phyloP scores from a whole-genome alignment of 192 early-diverging fungal species.

The Rhizophagus clarus region DNA sequence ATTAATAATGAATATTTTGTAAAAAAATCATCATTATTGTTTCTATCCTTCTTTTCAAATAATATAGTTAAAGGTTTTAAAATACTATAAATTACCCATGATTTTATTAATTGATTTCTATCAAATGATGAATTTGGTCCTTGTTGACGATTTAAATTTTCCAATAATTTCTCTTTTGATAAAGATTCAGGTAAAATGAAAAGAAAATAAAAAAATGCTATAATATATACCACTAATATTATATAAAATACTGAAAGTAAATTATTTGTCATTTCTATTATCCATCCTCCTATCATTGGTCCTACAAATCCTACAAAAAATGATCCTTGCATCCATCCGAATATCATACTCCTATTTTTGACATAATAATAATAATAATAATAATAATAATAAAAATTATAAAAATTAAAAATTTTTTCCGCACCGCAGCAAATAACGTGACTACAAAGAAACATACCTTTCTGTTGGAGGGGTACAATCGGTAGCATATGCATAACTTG shows the following conservation, averaged over 20 bases:
- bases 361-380: neutral
- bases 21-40: neutral
- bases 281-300: slow-evolving; percentile 4
- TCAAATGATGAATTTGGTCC: neutral
- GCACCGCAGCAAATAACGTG: neutral
- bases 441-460: slow-evolving; percentile 3
- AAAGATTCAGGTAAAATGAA: slow-evolving; percentile 29
- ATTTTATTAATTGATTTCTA: neutral
- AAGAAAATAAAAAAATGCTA: slow-evolving; percentile 11
- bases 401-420: neutral
- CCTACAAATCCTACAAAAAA: neutral
- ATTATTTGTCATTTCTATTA: neutral
- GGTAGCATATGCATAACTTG: slow-evolving; percentile 3
- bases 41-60: neutral
- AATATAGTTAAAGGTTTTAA: slow-evolving; percentile 20
- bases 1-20: slow-evolving; percentile 6
- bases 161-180: neutral
- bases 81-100: neutral
- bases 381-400: too few relatives aligned
- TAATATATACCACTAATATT: neutral
- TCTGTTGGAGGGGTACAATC: slow-evolving; percentile 14
- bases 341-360: slow-evolving; percentile 15
- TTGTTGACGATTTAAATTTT: neutral
- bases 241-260: slow-evolving; percentile 25
- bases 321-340: slow-evolving; percentile 13